A percentile compares a stretch with the other conserved stretches of the same genome.
These are phyloP conservation scores for Tolypocladium tundrense DNA, from an alignment of 2,329 filamentous ascomycete genomes.

Conservation along the genomic window DNA sequence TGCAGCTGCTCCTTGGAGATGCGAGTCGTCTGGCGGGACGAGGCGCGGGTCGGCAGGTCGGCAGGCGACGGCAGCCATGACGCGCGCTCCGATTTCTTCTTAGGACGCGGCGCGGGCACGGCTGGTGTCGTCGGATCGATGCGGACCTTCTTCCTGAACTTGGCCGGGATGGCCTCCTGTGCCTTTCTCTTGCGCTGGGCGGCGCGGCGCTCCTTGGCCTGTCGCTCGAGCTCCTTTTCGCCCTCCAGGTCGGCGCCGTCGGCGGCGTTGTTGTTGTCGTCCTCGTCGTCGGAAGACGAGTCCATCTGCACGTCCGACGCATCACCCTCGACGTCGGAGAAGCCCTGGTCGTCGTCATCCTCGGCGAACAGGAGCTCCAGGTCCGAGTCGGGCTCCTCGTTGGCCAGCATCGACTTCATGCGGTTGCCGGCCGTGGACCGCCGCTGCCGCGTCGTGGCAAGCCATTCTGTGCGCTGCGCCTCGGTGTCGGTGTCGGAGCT, in stretches of 20 bases:
- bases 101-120: constrained; percentile 36
- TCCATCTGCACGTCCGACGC: constrained; percentile 76
- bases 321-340: constrained; percentile 57
- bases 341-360: constrained; percentile 57
- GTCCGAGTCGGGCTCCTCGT: constrained; percentile 58
- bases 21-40: constrained; percentile 46
- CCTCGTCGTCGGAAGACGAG: constrained; percentile 73
- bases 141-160: constrained; percentile 66
- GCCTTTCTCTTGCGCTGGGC: constrained; percentile 72
- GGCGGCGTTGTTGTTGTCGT: constrained; percentile 59
- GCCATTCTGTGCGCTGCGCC: constrained; percentile 46
- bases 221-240: constrained; percentile 74
- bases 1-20: constrained; percentile 53
- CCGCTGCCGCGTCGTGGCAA: constrained; percentile 62
- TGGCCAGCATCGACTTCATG: constrained; percentile 67
- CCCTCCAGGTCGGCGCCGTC: constrained; percentile 64
- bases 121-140: constrained; percentile 45
- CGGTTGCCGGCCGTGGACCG: constrained; percentile 78
- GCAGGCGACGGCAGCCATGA: constrained; percentile 47
- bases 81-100: constrained; percentile 50
- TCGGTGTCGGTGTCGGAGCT: constrained; percentile 24
- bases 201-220: constrained; percentile 57
- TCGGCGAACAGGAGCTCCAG: constrained; percentile 70
- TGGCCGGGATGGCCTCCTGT: constrained; percentile 60
- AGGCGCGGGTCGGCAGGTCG: constrained; percentile 48